These are phyloP conservation scores for Boechera divaricarpa DNA, from an alignment of 345 rosid species.

Conservation along the genomic window DNA sequence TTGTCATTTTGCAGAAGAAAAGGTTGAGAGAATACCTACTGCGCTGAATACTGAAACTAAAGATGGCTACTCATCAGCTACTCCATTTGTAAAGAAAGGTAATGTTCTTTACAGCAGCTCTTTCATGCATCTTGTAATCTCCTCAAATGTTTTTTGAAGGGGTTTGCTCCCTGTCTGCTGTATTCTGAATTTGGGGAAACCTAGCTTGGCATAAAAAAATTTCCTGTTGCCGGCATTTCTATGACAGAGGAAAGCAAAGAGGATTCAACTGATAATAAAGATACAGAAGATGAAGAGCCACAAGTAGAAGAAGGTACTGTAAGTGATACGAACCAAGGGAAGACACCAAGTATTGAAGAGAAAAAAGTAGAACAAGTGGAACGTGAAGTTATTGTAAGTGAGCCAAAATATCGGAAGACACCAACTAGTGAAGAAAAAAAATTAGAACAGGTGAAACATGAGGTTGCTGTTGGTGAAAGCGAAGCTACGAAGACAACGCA, in stretches of 20 bases:
- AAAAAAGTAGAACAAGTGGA: constrained; percentile 26
- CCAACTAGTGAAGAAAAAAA: constrained; percentile 27
- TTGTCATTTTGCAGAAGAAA: constrained; percentile 40
- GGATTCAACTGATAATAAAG: constrained; percentile 7
- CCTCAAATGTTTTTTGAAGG: neutral
- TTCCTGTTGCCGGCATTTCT: constrained; percentile 10
- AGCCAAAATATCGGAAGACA: constrained; percentile 20
- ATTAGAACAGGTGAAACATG: constrained; percentile 30
- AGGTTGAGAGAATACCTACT: constrained; percentile 22
- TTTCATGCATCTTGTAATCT: constrained; percentile 11
- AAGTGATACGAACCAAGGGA: constrained; percentile 26
- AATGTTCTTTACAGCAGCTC: constrained; percentile 10
- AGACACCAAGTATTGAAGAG: constrained; percentile 33
- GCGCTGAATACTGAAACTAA: constrained; percentile 25
- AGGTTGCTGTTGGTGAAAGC: constrained; percentile 31
- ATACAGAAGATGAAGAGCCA: constrained; percentile 38
- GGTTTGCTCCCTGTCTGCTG: constrained; percentile 5
- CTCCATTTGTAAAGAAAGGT: constrained; percentile 36
- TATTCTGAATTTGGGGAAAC: constrained; percentile 16
- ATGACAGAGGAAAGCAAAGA: constrained; percentile 30
- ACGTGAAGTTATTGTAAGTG: constrained; percentile 14
- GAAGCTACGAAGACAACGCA: constrained; percentile 19
- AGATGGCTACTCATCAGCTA: constrained; percentile 36
- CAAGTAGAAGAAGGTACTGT: constrained; percentile 29
- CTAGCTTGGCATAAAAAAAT: neutral